Evolutionary conservation across 2,329 filamentous ascomycete genomes (phyloP), one percentile per base, ranked within the genome.

Genomic region (Colletotrichum phormii): DNA sequence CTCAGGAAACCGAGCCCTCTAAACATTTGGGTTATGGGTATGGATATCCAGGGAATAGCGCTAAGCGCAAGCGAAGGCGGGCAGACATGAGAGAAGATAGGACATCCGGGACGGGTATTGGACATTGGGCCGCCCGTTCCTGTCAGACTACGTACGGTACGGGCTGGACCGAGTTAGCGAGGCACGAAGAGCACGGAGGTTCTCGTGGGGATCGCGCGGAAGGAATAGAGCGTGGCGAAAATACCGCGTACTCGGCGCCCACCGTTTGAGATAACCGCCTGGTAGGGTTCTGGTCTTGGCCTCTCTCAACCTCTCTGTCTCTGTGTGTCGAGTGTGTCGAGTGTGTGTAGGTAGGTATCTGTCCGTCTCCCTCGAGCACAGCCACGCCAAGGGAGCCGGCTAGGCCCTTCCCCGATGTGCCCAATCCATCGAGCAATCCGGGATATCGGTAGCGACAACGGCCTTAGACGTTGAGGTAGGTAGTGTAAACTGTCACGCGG

Each of bases 131-230:
- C 24, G 13, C 13, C 13, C 24, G 55, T 61, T 37, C 35, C 31
- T 49, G 35, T 57, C 35, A 61, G 46, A 53, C 59, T 26, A 63
- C 29, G 15, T 29, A 29, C 26, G 51, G 51, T 42, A 71, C 55
- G 60, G 60, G 35, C 49, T 64, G 66, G 51, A 55, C 66, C 70
- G 66, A 55, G 55, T 13, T 33, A 49, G 66, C 54, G 54, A 65
- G 66, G 18, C 35, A 37, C 18, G 42, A 63, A 24, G 4, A 13
- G 13, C 58, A 61, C 35, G 58, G 37, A 31, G 37, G 26, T 18
- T 61, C 15, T 13, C 37, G 15, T 5, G 37, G 13, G 15, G 13
- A 49, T 64, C 37, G 29, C 26, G 26, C 26, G 26, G 22, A 33
- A 35, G 33, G 65, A 60, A 64, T 64, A 6, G 24, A 42, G 22